A percentile compares a stretch with the other conserved stretches of the same genome.
These are phyloP conservation scores for Guadua angustifolia DNA, from an alignment of 176 grass and related monocot genomes.

Conservation along the genomic window DNA sequence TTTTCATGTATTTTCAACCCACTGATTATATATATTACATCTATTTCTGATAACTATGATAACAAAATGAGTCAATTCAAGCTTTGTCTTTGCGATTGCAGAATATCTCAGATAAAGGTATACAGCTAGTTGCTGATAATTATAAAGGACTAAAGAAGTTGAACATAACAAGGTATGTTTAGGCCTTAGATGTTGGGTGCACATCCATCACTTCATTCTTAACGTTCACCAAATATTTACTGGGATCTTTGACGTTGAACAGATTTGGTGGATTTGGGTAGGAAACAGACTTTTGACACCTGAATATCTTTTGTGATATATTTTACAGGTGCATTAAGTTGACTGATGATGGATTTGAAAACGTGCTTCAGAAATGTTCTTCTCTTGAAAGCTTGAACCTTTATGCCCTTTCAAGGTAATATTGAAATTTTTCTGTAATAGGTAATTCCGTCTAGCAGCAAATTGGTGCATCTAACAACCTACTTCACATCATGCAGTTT, in stretches of 20 bases:
- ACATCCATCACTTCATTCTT: constrained; percentile 4
- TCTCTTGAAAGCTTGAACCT: constrained; percentile 87
- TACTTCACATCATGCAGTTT: constrained; percentile 62
- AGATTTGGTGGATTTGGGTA: background rate
- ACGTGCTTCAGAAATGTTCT: constrained; percentile 80
- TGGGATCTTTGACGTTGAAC: constrained; percentile 1
- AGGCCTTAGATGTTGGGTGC: constrained; percentile 20
- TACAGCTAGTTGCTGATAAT: constrained; percentile 67
- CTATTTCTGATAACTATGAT: too few relatives aligned
- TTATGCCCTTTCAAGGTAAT: constrained; percentile 90
- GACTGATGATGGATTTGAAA: constrained; percentile 72
- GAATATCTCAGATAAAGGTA: constrained; percentile 75
- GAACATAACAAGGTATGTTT: constrained; percentile 82
- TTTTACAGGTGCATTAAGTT: constrained; percentile 84
- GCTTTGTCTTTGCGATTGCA: constrained; percentile 46
- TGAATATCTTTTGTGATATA: constrained; percentile 15
- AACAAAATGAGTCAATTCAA: background rate
- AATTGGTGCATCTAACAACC: constrained; percentile 33
- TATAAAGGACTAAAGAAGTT: constrained; percentile 66
- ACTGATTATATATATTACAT: background rate
- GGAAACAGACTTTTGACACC: constrained; percentile 28
- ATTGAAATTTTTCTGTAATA: background rate
- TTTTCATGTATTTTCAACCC: constrained; percentile 8
- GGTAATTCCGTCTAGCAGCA: background rate
- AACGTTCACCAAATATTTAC: background rate